phyloP scores from a whole-genome alignment of 2,329 filamentous ascomycete genomes.

The Aspergillus eucalypticola region DNA sequence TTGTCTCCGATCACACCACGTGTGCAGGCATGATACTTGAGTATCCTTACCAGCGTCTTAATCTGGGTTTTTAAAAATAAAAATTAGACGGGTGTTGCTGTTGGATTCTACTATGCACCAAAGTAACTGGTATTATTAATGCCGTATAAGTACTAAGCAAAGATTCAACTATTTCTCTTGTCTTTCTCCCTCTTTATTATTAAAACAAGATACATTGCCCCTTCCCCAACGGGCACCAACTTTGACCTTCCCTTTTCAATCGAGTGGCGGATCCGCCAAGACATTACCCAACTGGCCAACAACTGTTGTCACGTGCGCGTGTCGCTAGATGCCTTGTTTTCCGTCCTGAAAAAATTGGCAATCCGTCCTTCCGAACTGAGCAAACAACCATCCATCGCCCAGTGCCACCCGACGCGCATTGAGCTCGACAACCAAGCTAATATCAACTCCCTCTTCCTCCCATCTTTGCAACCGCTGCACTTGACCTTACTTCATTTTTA shows the following conservation, averaged over 20 bases:
- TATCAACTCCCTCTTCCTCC: slow-evolving; percentile 7
- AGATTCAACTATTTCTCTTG: too few relatives aligned
- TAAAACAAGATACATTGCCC: neutral
- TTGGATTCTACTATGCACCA: too few relatives aligned
- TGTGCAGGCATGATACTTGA: slow-evolving; percentile 10
- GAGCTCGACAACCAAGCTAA: slow-evolving; percentile 10
- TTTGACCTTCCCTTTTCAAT: slow-evolving; percentile 5
- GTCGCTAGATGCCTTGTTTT: slow-evolving; percentile 27
- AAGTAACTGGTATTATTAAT: neutral
- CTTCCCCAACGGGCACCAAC: neutral
- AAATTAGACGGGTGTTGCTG: too few relatives aligned
- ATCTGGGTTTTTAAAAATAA: neutral
- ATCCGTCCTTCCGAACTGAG: slow-evolving; percentile 20
- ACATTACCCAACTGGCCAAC: neutral
- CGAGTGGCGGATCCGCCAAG: slow-evolving; percentile 23
- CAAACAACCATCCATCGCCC: slow-evolving; percentile 16
- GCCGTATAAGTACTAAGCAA: neutral
- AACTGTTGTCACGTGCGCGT: slow-evolving; percentile 11
- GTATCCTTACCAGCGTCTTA: neutral
- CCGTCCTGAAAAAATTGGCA: slow-evolving; percentile 33
- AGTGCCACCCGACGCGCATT: slow-evolving; percentile 13
- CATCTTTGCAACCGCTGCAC: neutral
- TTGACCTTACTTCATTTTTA: neutral
- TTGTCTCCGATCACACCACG: slow-evolving; percentile 15
- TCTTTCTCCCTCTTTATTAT: too few relatives aligned